A percentile compares a stretch with the other conserved stretches of the same genome.
These are phyloP conservation scores for Flammula alnicola DNA, from an alignment of 1,284 basidiomycete genomes.

Conservation along the genomic window DNA sequence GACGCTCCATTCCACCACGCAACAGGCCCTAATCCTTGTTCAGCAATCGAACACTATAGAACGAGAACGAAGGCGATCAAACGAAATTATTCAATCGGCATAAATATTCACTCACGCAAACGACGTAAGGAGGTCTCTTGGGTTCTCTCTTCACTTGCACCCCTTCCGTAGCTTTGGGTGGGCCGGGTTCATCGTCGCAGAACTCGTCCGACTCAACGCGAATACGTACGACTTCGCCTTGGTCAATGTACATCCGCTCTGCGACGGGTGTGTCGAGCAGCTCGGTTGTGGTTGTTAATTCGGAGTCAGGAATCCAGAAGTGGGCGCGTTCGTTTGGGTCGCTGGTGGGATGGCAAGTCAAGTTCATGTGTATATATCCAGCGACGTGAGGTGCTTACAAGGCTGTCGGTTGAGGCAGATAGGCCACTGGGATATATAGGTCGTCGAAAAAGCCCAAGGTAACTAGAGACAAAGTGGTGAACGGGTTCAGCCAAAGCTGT, in stretches of 20 bases:
- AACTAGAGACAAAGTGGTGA: constrained; percentile 52
- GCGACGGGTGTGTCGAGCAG: constrained; percentile 70
- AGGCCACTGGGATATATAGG: constrained; percentile 79
- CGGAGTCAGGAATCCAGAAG: constrained; percentile 78
- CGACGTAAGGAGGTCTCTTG: constrained; percentile 72
- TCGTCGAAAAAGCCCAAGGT: constrained; percentile 95
- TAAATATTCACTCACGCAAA: constrained; percentile 59
- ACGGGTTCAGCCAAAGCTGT: too few species aligned
- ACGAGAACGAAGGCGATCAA: background rate
- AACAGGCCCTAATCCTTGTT: constrained; percentile 84
- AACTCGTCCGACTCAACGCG: constrained; percentile 90
- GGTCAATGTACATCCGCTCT: constrained; percentile 87
- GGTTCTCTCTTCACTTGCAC: constrained; percentile 57
- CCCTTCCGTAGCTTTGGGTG: constrained; percentile 73
- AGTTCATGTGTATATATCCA: background rate
- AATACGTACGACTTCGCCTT: constrained; percentile 84
- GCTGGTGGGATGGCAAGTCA: constrained; percentile 40
- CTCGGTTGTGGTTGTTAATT: constrained; percentile 58
- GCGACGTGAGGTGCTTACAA: constrained; percentile 58
- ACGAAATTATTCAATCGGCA: background rate
- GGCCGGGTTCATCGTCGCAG: constrained; percentile 90
- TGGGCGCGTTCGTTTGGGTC: constrained; percentile 82
- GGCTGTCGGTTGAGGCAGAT: constrained; percentile 76
- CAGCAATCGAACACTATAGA: constrained; percentile 82
- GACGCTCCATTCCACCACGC: constrained; percentile 71